These are phyloP conservation scores for Aspergillus bertholletiae DNA, from an alignment of 495 filamentous ascomycete species.

Conservation along the genomic window DNA sequence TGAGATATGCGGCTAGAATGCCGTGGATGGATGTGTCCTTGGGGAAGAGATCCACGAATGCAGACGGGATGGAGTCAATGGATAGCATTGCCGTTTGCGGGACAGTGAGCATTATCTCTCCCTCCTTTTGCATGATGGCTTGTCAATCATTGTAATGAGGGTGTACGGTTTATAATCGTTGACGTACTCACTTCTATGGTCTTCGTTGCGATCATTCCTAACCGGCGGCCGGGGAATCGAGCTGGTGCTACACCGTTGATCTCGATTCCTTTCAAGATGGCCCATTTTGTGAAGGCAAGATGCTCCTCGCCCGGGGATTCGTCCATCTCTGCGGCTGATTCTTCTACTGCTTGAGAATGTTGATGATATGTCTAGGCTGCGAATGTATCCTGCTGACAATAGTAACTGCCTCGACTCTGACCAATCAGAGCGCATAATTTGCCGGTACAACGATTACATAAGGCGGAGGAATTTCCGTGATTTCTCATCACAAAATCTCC, in stretches of 20 bases:
- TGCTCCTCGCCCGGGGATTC: slow-evolving; percentile 24
- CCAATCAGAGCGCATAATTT: neutral
- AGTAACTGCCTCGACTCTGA: neutral
- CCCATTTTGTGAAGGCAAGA: slow-evolving; percentile 53
- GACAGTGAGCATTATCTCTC: slow-evolving; percentile 50
- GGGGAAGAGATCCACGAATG: slow-evolving; percentile 34
- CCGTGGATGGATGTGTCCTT: slow-evolving; percentile 58
- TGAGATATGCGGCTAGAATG: slow-evolving; percentile 60
- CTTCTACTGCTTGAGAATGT: neutral
- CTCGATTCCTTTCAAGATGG: slow-evolving; percentile 46
- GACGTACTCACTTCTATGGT: slow-evolving; percentile 51
- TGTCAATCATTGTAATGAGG: neutral
- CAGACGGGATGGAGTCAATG: slow-evolving; percentile 50
- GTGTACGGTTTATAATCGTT: neutral
- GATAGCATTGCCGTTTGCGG: slow-evolving; percentile 61
- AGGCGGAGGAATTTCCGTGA: neutral
- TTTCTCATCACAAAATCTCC: neutral
- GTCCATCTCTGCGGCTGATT: neutral
- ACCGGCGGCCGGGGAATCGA: slow-evolving; percentile 57
- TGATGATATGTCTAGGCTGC: neutral
- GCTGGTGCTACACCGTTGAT: slow-evolving; percentile 54
- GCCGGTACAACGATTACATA: neutral
- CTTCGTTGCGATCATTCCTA: slow-evolving; percentile 65
- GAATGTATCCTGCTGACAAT: neutral
- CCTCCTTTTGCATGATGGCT: slow-evolving; percentile 3